Base-by-base conservation (phyloP, 2,329 filamentous ascomycete genomes). In the Thelonectria olida region DNA sequence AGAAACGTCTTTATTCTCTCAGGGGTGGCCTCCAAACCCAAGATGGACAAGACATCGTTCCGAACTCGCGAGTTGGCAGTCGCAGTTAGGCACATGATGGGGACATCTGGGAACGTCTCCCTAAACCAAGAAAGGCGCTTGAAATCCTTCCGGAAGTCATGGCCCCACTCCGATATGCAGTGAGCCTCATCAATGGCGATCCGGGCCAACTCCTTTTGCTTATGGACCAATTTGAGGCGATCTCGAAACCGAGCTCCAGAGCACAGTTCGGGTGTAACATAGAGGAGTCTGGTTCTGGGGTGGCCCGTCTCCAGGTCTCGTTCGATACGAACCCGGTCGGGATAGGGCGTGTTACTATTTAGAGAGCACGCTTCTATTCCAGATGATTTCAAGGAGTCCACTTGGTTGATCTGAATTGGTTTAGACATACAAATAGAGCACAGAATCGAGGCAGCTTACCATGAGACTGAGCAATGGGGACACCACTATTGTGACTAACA, bases 91-190 rank as follows among this genome's bases (percentile, higher is more conserved):
- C 93, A 97, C 76, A 96, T 97, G 63, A 98, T 91, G 5, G 95
- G 94, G 0, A 97, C 92, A 57, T 91, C 85, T 0, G 93, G 92
- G 66, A 96, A 93, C 6, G 88, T 88, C 49, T 88, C 84, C 68
- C 92, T 90, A 80, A 98, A 96, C 88, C 92, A 97, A 2, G 87
- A 90, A 7, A 98, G 84, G 19, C 90, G 87, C 73, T 96, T 93
- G 78, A 97, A 98, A 58, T 93, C 92, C 34, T 90, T 92, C n/a
- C 95, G 90, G 74, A 98, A 98, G 76, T 98, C 95, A 75, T 98
- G 94, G 2, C 95, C 95, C 95, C 95, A 97, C 88, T 97, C 94
- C 22, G 92, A 97, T 68, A 98, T 97, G 76, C 95, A 98, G 76
- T 98, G 95, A 2, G 95, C 95, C 79, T 98, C 95, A 73, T 98